Evolutionary conservation across 2,329 filamentous ascomycete species (phyloP).

Genomic region (Mariannaea sp.): DNA sequence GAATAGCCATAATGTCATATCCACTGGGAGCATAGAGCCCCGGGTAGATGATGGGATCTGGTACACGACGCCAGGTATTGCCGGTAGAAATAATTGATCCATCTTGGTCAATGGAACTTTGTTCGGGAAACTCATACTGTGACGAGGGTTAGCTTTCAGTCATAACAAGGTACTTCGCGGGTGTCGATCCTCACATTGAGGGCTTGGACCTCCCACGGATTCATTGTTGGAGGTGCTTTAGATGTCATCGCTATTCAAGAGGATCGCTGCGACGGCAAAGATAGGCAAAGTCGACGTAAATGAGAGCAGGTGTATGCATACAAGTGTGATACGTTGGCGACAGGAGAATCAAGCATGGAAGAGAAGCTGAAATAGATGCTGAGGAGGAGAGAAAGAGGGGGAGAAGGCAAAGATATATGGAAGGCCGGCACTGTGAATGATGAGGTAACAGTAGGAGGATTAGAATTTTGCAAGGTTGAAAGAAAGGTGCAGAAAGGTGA

Average conservation of each 20-base stretch:
- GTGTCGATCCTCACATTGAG: constrained; percentile 28
- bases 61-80: constrained; percentile 36
- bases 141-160: constrained; percentile 13
- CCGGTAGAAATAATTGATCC: constrained; percentile 24
- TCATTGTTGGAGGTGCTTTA: constrained; percentile 27
- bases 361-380: background rate
- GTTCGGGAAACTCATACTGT: constrained; percentile 36
- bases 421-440: background rate
- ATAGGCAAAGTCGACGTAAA: background rate
- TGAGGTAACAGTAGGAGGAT: background rate
- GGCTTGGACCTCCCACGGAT: constrained; percentile 36
- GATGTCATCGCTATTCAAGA: constrained; percentile 22
- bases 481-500: too few species aligned
- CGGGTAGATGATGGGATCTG: constrained; percentile 58
- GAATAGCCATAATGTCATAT: constrained; percentile 59
- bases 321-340: background rate
- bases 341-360: background rate
- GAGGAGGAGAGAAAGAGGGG: background rate
- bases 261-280: constrained; percentile 1
- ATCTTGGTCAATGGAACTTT: constrained; percentile 28
- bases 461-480: too few species aligned
- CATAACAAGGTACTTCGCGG: background rate
- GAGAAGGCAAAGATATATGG: constrained; percentile 10
- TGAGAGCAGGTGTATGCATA: background rate
- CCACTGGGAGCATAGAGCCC: constrained; percentile 61